phyloP scores from a whole-genome alignment of 2,329 filamentous ascomycete species.

The Pseudogymnoascus sp. region DNA sequence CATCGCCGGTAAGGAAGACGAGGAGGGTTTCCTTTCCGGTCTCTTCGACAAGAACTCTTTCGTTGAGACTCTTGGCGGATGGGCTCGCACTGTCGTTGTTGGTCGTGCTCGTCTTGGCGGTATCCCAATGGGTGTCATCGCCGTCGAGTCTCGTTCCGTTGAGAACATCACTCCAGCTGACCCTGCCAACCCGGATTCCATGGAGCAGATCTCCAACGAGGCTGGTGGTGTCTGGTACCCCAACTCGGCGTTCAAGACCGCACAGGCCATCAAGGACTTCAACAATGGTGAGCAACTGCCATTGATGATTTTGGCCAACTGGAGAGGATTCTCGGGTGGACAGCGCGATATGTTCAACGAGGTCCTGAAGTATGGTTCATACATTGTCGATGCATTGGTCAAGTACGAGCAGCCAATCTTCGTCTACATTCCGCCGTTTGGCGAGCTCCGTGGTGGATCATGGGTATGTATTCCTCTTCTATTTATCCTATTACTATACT shows the following conservation, averaged over 20 bases:
- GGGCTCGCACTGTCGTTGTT: conserved; percentile 94
- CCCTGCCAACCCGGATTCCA: conserved; percentile 95
- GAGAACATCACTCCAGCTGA: conserved; percentile 97
- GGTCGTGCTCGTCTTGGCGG: conserved; percentile 93
- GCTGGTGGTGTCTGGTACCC: conserved; percentile 99
- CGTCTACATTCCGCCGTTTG: conserved; percentile 94
- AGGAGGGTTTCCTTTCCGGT: conserved; percentile 73
- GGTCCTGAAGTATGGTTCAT: conserved; percentile 98
- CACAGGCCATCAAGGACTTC: conserved; percentile 97
- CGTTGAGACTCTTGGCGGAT: conserved; percentile 90
- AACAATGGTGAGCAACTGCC: conserved; percentile 98
- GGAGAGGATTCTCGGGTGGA: conserved; percentile 99
- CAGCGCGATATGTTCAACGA: conserved; percentile 99
- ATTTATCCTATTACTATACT: conserved; percentile 21
- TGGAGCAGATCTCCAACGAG: conserved; percentile 89
- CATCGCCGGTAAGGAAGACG: conserved; percentile 80
- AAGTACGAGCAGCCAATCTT: conserved; percentile 99
- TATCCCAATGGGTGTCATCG: conserved; percentile 97
- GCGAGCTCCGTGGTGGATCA: conserved; percentile 95
- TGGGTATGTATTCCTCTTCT: conserved; percentile 52
- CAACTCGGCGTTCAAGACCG: conserved; percentile 99
- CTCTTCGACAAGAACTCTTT: conserved; percentile 97
- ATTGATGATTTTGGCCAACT: conserved; percentile 98
- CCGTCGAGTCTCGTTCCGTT: conserved; percentile 87
- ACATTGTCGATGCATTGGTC: conserved; percentile 96